These are phyloP conservation scores for Lablab purpureus DNA, from an alignment of 306 rosid genomes.

Conservation along the genomic window DNA sequence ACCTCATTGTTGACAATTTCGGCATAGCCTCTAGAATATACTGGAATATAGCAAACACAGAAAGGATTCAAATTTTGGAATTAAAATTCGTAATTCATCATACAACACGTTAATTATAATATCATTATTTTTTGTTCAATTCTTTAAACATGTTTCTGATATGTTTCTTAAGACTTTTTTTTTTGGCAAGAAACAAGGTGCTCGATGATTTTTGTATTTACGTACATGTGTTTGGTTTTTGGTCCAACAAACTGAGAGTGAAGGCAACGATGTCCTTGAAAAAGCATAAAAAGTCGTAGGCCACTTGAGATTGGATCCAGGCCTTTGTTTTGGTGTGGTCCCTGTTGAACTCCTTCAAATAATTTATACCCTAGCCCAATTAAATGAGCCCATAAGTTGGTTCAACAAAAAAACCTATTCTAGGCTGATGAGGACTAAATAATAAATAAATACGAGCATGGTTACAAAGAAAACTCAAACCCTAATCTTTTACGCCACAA, in stretches of 20 bases:
- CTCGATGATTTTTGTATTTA: no score
- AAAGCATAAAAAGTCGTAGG: background rate
- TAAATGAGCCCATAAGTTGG: background rate
- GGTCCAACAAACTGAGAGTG: background rate
- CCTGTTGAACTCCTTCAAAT: background rate
- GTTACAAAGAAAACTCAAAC: no score
- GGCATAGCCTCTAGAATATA: conserved; percentile 18
- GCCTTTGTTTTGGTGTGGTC: conserved; percentile 5
- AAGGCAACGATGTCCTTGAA: background rate
- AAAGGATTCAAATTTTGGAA: background rate
- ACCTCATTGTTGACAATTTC: background rate
- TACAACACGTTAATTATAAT: background rate
- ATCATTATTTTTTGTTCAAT: no score
- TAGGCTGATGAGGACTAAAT: background rate
- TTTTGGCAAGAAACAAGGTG: no score
- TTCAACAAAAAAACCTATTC: background rate
- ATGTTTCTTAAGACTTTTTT: no score
- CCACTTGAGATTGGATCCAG: background rate
- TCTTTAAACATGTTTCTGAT: background rate
- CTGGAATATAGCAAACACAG: background rate
- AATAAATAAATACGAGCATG: no score
- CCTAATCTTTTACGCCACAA: no score
- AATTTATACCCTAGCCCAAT: background rate
- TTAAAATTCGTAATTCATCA: background rate
- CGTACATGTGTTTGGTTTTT: no score